A percentile compares a stretch with the other conserved stretches of the same genome.
Conservation (phyloP, 192 early-diverging fungal genomes). For the Phlyctochytrium arcticum region DNA sequence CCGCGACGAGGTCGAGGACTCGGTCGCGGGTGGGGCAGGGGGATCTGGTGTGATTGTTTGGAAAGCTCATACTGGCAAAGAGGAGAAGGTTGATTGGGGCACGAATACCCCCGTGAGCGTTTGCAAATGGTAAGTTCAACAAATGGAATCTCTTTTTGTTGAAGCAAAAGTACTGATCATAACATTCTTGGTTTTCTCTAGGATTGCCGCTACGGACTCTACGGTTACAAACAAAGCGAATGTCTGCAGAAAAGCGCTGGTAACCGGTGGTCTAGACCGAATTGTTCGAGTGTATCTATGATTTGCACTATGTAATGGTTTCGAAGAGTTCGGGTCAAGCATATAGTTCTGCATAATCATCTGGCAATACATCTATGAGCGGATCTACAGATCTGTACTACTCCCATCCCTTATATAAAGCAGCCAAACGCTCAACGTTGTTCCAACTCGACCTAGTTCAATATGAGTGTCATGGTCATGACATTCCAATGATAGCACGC, state of each 20-base stretch:
- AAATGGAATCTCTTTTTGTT: not conserved
- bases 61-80: conserved; percentile 46
- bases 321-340: no score
- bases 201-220: conserved; percentile 12
- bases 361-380: no score
- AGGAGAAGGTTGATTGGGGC: conserved; percentile 35
- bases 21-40: not conserved
- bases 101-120: conserved; percentile 16
- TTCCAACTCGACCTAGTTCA: conserved; percentile 7
- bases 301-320: not conserved
- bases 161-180: not conserved
- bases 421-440: not conserved
- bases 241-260: conserved; percentile 20
- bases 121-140: conserved; percentile 38
- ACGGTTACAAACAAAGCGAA: not conserved
- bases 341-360: no score
- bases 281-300: conserved; percentile 23
- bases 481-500: not conserved
- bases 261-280: conserved; percentile 24
- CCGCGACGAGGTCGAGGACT: not conserved
- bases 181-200: not conserved
- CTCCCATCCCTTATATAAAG: not conserved
- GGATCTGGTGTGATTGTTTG: conserved; percentile 43
- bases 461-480: not conserved
- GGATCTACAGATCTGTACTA: no score